Conservation (phyloP, 73 alveolate genomes). For the Symbiodinium natans region DNA sequence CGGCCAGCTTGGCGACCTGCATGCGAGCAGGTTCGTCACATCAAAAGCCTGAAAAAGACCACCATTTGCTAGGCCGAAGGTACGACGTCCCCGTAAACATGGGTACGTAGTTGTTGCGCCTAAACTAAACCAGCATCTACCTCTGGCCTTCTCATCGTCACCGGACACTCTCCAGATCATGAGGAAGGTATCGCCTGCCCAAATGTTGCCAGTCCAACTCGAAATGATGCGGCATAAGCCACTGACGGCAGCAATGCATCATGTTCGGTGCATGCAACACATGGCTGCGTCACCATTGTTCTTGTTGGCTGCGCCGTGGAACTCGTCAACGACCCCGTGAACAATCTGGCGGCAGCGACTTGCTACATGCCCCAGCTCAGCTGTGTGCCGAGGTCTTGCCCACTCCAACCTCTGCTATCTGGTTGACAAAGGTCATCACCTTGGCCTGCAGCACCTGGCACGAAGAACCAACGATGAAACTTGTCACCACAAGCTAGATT, state of each 20-base stretch:
- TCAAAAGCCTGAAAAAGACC: too few relatives aligned
- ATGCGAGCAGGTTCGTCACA: background rate
- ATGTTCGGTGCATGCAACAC: background rate
- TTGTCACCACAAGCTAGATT: background rate
- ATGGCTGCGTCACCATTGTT: constrained; percentile 98
- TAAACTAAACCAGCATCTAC: too few relatives aligned
- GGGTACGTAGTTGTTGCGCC: too few relatives aligned
- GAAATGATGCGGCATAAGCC: too few relatives aligned
- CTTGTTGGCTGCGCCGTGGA: constrained; percentile 99
- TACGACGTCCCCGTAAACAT: too few relatives aligned
- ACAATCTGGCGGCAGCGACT: constrained; percentile 96
- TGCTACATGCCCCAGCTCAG: too few relatives aligned
- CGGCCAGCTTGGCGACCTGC: constrained; percentile 87
- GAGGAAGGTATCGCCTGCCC: constrained; percentile 98
- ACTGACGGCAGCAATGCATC: background rate
- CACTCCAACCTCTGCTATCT: constrained; percentile 98
- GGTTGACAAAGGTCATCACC: constrained; percentile 99
- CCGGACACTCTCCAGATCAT: constrained; percentile 98
- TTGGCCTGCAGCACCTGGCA: constrained; percentile 97
- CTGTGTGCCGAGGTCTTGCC: too few relatives aligned
- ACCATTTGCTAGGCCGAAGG: too few relatives aligned
- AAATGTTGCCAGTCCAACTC: too few relatives aligned
- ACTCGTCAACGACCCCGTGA: constrained; percentile 97
- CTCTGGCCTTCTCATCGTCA: constrained; percentile 55
- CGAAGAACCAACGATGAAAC: background rate